Percentiles rank a stretch among this genome's conserved stretches.
phyloP scores from a whole-genome alignment of 164 flowering plant genomes.

The Sedum album region DNA sequence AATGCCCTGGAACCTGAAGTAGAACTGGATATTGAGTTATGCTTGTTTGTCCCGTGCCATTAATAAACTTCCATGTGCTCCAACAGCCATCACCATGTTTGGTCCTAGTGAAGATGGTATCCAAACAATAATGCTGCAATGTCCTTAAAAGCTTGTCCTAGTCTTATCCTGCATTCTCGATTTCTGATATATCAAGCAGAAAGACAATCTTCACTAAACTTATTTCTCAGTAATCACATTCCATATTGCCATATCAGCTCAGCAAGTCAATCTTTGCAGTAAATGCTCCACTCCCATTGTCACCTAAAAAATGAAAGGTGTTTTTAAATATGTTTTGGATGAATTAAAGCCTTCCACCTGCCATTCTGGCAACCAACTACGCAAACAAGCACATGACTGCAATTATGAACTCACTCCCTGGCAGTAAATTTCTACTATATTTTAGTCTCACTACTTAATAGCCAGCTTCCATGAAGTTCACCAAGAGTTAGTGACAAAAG shows the following conservation, averaged over 20 bases:
- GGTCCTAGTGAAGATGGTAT: neutral
- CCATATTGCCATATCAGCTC: neutral
- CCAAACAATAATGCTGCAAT: neutral
- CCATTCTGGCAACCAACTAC: conserved; percentile 6
- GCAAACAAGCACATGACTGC: conserved; percentile 1
- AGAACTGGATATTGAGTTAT: neutral
- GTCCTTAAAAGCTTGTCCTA: neutral
- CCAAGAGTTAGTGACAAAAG: neutral
- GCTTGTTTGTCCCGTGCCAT: neutral
- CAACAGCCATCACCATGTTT: neutral
- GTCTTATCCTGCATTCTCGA: neutral
- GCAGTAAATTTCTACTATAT: conserved; percentile 3
- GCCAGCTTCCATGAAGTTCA: conserved; percentile 5
- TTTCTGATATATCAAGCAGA: neutral
- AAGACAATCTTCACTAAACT: neutral
- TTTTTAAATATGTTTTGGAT: neutral
- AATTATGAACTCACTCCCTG: neutral
- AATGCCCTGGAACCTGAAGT: neutral
- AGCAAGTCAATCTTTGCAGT: neutral
- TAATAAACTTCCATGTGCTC: conserved; percentile 1
- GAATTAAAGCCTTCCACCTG: conserved; percentile 8
- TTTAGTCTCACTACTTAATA: neutral
- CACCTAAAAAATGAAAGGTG: neutral
- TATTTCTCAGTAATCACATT: neutral
- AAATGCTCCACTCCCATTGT: conserved; percentile 5